These are phyloP conservation scores for Trypanosoma scelopori DNA, from an alignment of 208 protist species.

Conservation along the genomic window DNA sequence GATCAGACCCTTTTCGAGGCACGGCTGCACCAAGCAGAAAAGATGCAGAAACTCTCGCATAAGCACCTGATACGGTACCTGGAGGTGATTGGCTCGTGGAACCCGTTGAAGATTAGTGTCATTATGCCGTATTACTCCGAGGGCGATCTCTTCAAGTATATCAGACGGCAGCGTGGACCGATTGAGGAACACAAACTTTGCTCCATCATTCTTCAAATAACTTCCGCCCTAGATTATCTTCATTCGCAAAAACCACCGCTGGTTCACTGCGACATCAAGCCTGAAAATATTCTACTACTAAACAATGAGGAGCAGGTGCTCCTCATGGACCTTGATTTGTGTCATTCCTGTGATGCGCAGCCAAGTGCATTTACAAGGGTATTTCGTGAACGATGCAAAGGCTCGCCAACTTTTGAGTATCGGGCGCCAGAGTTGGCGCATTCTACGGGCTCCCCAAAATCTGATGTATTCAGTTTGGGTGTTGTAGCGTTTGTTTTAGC, in stretches of 20 bases:
- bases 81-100: slow-evolving; percentile 55
- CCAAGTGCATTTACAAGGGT: slow-evolving; percentile 33
- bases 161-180: slow-evolving; percentile 48
- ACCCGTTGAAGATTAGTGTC: slow-evolving; percentile 61
- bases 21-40: slow-evolving; percentile 58
- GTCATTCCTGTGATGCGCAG: slow-evolving; percentile 47
- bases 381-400: slow-evolving; percentile 27
- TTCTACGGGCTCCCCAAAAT: slow-evolving; percentile 56
- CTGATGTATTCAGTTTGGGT: slow-evolving; percentile 87
- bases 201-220: slow-evolving; percentile 81
- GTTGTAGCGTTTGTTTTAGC: slow-evolving; percentile 80
- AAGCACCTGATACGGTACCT: slow-evolving; percentile 83
- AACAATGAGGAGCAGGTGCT: slow-evolving; percentile 82
- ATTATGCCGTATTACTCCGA: slow-evolving; percentile 87
- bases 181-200: slow-evolving; percentile 68
- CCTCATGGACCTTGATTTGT: slow-evolving; percentile 87
- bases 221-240: slow-evolving; percentile 74
- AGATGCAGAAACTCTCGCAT: slow-evolving; percentile 71
- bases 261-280: slow-evolving; percentile 89
- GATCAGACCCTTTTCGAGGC: slow-evolving; percentile 36
- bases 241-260: slow-evolving; percentile 76
- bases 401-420: slow-evolving; percentile 76
- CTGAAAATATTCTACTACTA: slow-evolving; percentile 85
- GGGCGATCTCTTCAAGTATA: slow-evolving; percentile 67
- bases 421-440: slow-evolving; percentile 56